phyloP scores from a whole-genome alignment of 106 monocot genomes.

The Iris macrosiphon region DNA sequence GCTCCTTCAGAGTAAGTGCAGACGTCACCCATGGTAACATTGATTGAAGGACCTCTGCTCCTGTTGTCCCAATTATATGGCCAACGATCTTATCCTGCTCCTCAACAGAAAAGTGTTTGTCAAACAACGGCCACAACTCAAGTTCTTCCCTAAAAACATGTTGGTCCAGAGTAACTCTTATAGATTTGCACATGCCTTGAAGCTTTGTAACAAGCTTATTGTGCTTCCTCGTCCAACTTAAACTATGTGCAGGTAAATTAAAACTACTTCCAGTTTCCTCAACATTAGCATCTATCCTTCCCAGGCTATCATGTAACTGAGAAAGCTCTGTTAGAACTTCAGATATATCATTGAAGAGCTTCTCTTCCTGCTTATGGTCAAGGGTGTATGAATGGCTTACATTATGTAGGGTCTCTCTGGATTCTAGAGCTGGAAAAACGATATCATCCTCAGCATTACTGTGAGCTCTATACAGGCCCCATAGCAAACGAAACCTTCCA shows the following conservation, averaged over 20 bases:
- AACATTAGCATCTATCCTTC: conserved; percentile 1
- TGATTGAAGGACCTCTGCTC: conserved; percentile 95
- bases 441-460: conserved; percentile 99
- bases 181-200: conserved; percentile 97
- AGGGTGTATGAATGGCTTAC: conserved; percentile 97
- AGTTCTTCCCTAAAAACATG: conserved; percentile 95
- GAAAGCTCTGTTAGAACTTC: conserved; percentile 71
- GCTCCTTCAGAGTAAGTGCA: conserved; percentile 88
- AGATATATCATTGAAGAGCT: conserved; percentile 90
- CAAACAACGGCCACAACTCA: conserved; percentile 98
- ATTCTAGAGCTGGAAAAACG: conserved; percentile 98
- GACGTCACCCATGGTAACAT: conserved; percentile 99
- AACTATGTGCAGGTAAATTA: conserved; percentile 1
- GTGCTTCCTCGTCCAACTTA: conserved; percentile 41
- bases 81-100: conserved; percentile 99
- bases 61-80: conserved; percentile 93
- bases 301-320: conserved; percentile 41
- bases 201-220: conserved; percentile 93
- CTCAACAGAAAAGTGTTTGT: conserved; percentile 88
- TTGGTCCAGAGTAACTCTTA: conserved; percentile 89
- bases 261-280: conserved; percentile 10
- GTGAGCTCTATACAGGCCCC: conserved; percentile 94
- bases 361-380: conserved; percentile 97
- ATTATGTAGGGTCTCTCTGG: conserved; percentile 94
- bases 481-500: conserved; percentile 90